Base-by-base conservation (phyloP, 2,329 filamentous ascomycete genomes). In the Talaromyces sp. region DNA sequence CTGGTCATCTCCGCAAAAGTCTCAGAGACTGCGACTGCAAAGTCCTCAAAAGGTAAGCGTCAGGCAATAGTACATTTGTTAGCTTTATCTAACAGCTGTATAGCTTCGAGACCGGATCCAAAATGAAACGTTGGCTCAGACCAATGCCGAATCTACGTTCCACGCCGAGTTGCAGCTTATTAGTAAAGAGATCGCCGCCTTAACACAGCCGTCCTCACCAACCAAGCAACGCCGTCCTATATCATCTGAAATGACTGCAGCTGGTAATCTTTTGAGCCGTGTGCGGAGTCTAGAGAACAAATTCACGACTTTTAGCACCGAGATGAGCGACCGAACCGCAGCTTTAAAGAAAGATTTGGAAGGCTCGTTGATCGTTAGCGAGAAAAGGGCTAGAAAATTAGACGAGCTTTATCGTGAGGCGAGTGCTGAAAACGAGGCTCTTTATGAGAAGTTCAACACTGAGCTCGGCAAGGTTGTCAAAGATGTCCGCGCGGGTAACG, bases 381-480 rank as follows among this genome's bases (percentile, higher is more conserved):
- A 97, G 72, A 83, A 83, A 61, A 92, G 94, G 67, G 87, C 88
- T 61, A 89, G 87, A 67, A 88, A 89, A 46, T 85, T 97, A 57
- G 92, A 97, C 71, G 90, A 95, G 75, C 79, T 96, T 56, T 96
- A 95, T 77, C 89, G 91, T 65, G 91, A 96, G 70, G 85, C 88
- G 17, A 91, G 87, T 67, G 90, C 91, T 0, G 93, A 97, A 79
- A 97, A 97, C 68, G 92, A 97, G 76, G 84, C 93, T 31, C 80
- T 97, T 59, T 97, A 97, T 74, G 89, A 93, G 65, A 88, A 88
- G 62, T 96, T 97, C 79, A 96, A 97, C 69, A 85, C 86, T n/a
- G 93, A 97, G 76, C 78, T 97, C 54, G 88, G 85, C 67, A 91
- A 89, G 78, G 90, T 97, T 62, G 81, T 92, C 50, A 88, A 86